These are phyloP conservation scores for Hemisphaericaspora subhashii DNA, from an alignment of 1,139 yeast species.

Conservation along the genomic window DNA sequence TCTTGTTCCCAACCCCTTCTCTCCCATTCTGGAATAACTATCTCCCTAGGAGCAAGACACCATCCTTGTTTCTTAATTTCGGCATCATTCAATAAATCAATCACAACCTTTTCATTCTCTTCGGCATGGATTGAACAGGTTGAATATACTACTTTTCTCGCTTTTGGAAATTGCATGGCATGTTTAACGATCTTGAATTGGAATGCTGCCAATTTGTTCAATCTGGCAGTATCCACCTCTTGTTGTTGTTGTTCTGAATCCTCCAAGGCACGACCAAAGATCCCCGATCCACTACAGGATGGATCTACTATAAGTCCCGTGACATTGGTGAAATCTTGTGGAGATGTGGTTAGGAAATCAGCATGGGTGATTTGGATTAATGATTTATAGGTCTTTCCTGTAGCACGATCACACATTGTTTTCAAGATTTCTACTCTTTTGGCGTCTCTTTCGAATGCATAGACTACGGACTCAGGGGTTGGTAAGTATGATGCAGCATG, in stretches of 20 bases:
- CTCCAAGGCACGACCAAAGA: constrained; percentile 77
- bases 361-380: constrained; percentile 73
- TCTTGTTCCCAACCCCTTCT: constrained; percentile 77
- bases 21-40: constrained; percentile 82
- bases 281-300: constrained; percentile 96
- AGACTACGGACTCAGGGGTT: constrained; percentile 43
- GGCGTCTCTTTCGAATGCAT: constrained; percentile 86
- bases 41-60: constrained; percentile 60
- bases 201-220: constrained; percentile 75
- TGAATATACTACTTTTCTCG: constrained; percentile 80
- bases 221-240: constrained; percentile 55
- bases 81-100: constrained; percentile 66
- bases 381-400: constrained; percentile 44
- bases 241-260: constrained; percentile 45
- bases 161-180: constrained; percentile 80
- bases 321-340: constrained; percentile 60
- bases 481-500: constrained; percentile 71
- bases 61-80: constrained; percentile 67
- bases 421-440: constrained; percentile 69
- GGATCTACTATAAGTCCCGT: constrained; percentile 92
- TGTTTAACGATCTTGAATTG: constrained; percentile 86
- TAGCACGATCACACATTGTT: constrained; percentile 80
- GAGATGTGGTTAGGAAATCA: constrained; percentile 76
- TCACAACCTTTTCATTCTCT: constrained; percentile 91
- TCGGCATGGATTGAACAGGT: constrained; percentile 94